Conservation (phyloP, 1,139 yeast species). For the Zhuliangozyma blackwelliae region DNA sequence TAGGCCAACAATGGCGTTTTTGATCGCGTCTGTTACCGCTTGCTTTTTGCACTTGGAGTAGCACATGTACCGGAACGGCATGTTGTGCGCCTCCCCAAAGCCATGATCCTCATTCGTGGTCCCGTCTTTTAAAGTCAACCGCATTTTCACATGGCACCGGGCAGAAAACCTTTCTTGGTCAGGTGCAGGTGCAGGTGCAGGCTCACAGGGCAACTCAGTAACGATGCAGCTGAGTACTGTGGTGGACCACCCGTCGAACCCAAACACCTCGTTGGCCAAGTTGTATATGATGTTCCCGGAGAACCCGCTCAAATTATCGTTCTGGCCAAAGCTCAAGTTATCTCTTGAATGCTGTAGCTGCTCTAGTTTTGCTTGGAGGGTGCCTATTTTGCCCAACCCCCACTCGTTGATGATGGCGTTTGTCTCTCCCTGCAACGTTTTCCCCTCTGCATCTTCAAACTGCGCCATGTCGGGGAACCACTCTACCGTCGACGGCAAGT, state of each 20-base stretch:
- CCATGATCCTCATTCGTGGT: conserved; percentile 39
- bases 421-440: not conserved
- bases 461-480: conserved; percentile 23
- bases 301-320: conserved; percentile 6
- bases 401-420: conserved; percentile 15
- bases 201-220: not conserved
- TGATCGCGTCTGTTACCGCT: conserved; percentile 48
- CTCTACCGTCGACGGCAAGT: conserved; percentile 15
- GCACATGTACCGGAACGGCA: conserved; percentile 33
- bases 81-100: conserved; percentile 31
- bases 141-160: conserved; percentile 23
- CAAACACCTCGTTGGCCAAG: conserved; percentile 63
- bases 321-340: conserved; percentile 6
- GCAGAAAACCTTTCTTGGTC: conserved; percentile 17
- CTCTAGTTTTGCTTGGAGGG: conserved; percentile 33
- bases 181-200: not conserved
- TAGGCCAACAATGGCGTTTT: conserved; percentile 33
- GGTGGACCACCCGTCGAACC: conserved; percentile 64
- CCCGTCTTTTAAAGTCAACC: conserved; percentile 48
- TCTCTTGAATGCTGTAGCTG: conserved; percentile 17
- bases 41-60: conserved; percentile 47
- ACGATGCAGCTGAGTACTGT: conserved; percentile 28
- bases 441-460: conserved; percentile 12
- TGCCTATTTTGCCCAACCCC: conserved; percentile 32
- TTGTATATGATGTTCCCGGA: conserved; percentile 32